Evolutionary conservation across 2,329 filamentous ascomycete species (phyloP).

Genomic region (Monilinia fructicola): DNA sequence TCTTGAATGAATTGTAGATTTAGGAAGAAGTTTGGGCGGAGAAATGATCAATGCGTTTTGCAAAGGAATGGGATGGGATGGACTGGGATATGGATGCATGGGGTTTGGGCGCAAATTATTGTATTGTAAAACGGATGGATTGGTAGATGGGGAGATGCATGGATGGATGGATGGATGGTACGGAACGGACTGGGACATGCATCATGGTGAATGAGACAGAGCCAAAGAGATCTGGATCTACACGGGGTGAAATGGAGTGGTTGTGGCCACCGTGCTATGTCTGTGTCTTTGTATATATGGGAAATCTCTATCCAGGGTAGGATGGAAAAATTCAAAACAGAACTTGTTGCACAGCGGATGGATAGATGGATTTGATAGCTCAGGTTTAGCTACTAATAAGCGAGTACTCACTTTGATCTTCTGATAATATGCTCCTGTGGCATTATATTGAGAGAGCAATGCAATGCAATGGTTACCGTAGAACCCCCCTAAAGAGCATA

Average conservation of each 20-base stretch:
- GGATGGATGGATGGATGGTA: not conserved
- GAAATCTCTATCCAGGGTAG: not conserved
- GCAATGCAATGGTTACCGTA: too few species aligned
- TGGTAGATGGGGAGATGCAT: not conserved
- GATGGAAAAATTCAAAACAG: not conserved
- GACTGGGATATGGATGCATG: not conserved
- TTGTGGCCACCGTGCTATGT: not conserved
- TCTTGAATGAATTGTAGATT: slow-evolving; percentile 36
- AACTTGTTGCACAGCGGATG: not conserved
- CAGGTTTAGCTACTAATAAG: not conserved
- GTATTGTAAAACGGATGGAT: slow-evolving; percentile 9
- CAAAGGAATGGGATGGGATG: slow-evolving; percentile 10
- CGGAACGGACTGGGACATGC: not conserved
- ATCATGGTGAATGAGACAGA: slow-evolving; percentile 2
- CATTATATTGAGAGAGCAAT: not conserved
- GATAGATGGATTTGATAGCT: not conserved
- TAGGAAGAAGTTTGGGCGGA: not conserved
- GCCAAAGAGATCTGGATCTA: not conserved
- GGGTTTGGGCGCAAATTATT: slow-evolving; percentile 3
- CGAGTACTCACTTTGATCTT: not conserved
- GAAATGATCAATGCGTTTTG: slow-evolving; percentile 10
- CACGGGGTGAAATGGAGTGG: not conserved
- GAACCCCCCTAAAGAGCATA: too few species aligned
- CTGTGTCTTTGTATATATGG: not conserved
- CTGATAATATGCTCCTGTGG: not conserved